Conservation (phyloP, 139 green algal species). For the Volvox reticuliferus region DNA sequence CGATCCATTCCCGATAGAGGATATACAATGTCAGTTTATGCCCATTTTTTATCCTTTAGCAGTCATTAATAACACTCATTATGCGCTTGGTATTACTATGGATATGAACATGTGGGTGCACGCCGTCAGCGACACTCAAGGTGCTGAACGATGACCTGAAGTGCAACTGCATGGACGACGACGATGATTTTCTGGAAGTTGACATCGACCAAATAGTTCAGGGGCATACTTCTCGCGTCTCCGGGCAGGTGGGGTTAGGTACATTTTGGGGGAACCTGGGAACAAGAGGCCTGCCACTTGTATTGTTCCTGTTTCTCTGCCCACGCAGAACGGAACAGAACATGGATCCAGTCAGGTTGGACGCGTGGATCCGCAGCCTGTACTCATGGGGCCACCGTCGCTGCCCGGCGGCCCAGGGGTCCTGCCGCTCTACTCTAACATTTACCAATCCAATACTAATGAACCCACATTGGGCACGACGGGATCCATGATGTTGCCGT, state of each 20-base stretch:
- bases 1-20: too few species aligned
- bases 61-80: too few species aligned
- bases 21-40: too few species aligned
- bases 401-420: neutral
- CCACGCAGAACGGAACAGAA: neutral
- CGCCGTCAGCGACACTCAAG: neutral
- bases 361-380: neutral
- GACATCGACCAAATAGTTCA: conserved; percentile 14
- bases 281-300: neutral
- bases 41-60: too few species aligned
- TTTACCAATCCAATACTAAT: neutral
- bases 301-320: neutral
- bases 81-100: too few species aligned
- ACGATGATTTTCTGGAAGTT: conserved; percentile 13
- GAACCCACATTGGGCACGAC: neutral
- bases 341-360: neutral
- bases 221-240: neutral
- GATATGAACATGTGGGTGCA: too few species aligned
- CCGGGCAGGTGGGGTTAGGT: neutral
- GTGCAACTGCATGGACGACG: neutral
- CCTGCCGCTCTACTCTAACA: neutral
- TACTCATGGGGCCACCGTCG: neutral
- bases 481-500: neutral
- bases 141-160: neutral
- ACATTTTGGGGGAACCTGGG: too few species aligned